Evolutionary conservation across 2,329 filamentous ascomycete species (phyloP), one percentile per base, ranked within the genome.

Genomic region (Pleurostoma richardsiae): DNA sequence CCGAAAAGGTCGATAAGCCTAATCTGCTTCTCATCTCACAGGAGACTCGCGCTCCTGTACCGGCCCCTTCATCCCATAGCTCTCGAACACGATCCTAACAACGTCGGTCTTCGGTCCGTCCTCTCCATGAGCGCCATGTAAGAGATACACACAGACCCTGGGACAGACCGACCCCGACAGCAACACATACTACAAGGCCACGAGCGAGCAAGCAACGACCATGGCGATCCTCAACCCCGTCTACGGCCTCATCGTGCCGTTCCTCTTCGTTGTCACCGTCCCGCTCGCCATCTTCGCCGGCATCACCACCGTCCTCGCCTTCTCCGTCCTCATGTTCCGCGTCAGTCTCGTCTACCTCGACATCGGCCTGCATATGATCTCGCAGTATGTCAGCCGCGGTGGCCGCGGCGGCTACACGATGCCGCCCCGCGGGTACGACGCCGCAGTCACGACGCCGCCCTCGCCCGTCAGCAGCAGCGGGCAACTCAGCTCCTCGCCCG

Each of bases 311-410:
- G 74, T 72, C 4, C 54, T 86, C 42, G 81, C 84, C 38, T 78
- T 84, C 52, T 70, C 76, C 36, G 70, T 85, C 33, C 74, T 88
- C 42, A 73, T 80, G 57, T 65, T 84, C 51, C 76, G 83, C 28
- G 75, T 83, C 28, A 67, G 77, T 41, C 59, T 85, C 44, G 76
- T 86, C 47, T 86, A 86, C 58, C 64, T 85, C 50, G 82, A 86
- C 56, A 70, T 87, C 44, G 76, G 71, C 40, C 62, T 80, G 26
- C 79, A 78, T 6, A 68, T 85, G 4, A 58, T 85, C 2, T 74
- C 77, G 5, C 76, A 77, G 44, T 77, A 78, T 50, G 62, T 86
- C 29, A 65, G 69, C 45, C 67, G 69, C 49, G 62, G 66, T 44
- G 49, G 59, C 47, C 59, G 54, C 48, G 33, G 60, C 47, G n/a